Conservation (phyloP, 306 rosid species). For the Geum urbanum region DNA sequence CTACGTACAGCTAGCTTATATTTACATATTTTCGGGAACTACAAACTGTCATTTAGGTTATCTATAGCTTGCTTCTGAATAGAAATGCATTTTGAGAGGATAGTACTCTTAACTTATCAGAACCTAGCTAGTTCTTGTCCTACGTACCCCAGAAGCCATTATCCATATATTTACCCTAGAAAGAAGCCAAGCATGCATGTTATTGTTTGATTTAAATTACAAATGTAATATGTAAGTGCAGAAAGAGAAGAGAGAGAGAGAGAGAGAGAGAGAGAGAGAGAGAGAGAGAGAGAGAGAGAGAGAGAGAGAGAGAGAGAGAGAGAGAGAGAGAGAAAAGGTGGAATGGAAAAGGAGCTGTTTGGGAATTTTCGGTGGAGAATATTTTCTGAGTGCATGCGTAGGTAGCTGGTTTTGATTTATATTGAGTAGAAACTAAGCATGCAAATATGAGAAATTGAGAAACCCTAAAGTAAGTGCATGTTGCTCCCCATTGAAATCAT, state of each 20-base stretch:
- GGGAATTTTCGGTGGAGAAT: constrained; percentile 59
- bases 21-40: background rate
- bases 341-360: constrained; percentile 46
- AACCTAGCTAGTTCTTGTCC: background rate
- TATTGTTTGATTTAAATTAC: background rate
- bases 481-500: constrained; percentile 89
- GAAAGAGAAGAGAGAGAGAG: constrained; percentile 8
- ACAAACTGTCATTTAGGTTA: constrained; percentile 3
- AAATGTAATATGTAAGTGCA: background rate
- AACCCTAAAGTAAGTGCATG: constrained; percentile 81
- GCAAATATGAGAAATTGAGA: constrained; percentile 27
- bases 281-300: background rate
- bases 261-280: background rate
- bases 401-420: constrained; percentile 33
- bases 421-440: constrained; percentile 95
- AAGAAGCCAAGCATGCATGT: constrained; percentile 59
- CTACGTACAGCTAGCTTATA: background rate
- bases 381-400: constrained; percentile 91
- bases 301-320: too few species aligned
- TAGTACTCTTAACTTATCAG: background rate
- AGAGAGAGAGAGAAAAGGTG: constrained; percentile 28
- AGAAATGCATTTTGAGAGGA: too few species aligned
- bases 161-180: background rate
- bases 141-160: too few species aligned
- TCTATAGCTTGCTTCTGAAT: too few species aligned